Evolutionary conservation across 208 protist species (phyloP).

Genomic region (Acanthamoeba castellanii): DNA sequence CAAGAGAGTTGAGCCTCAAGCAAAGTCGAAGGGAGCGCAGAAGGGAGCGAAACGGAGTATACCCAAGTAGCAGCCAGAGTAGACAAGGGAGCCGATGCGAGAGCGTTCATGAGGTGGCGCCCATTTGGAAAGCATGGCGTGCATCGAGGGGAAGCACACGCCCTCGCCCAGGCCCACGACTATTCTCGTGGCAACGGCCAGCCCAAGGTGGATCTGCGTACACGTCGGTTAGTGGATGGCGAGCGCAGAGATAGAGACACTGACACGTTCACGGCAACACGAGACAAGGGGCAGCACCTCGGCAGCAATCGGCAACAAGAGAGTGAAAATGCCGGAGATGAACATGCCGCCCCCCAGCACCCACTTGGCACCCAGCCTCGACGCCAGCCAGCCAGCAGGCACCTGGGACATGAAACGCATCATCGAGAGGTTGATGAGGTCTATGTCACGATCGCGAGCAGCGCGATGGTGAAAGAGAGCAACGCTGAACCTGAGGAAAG

Average conservation of each 20-base stretch:
- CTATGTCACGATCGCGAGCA: not conserved
- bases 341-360: slow-evolving; percentile 6
- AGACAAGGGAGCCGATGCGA: slow-evolving; percentile 48
- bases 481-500: slow-evolving; percentile 4
- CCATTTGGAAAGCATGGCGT: slow-evolving; percentile 72
- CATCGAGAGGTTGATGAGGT: not conserved
- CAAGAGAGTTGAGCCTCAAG: not conserved
- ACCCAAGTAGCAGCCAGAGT: slow-evolving; percentile 65
- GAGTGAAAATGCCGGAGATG: slow-evolving; percentile 3
- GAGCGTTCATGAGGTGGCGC: slow-evolving; percentile 66
- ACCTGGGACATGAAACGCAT: not conserved
- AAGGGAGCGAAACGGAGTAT: not conserved
- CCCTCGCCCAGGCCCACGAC: slow-evolving; percentile 53
- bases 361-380: slow-evolving; percentile 65
- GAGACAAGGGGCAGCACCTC: not conserved
- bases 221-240: not conserved
- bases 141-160: slow-evolving; percentile 67
- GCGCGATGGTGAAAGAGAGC: not conserved
- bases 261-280: not conserved
- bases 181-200: not conserved
- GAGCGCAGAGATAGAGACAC: not conserved
- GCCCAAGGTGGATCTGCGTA: not conserved
- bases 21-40: not conserved
- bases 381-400: slow-evolving; percentile 60
- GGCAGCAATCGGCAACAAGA: slow-evolving; percentile 47